Percentiles rank a stretch among this genome's conserved stretches.
Evolutionary conservation across 768 basidiomycete genomes (phyloP).

Genomic region (Xerocomellus chrysenteron): DNA sequence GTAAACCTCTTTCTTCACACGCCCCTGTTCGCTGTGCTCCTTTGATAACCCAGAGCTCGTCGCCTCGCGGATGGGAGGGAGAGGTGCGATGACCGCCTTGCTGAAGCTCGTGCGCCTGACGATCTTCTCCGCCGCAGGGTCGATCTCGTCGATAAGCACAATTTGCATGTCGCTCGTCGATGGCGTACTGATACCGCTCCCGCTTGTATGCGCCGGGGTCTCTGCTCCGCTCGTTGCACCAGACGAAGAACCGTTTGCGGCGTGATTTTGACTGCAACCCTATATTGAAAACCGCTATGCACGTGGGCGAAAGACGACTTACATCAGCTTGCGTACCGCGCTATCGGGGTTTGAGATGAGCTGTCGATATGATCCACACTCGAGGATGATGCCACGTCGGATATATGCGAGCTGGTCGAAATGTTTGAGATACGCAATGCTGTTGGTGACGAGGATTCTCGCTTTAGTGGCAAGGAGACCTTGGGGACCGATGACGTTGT

Average conservation of each 20-base stretch:
- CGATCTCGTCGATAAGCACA: slow-evolving; percentile 26
- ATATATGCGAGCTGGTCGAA: slow-evolving; percentile 76
- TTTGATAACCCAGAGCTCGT: slow-evolving; percentile 51
- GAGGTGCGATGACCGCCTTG: slow-evolving; percentile 50
- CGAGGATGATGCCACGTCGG: slow-evolving; percentile 79
- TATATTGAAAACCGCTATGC: neutral
- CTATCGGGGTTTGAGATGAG: slow-evolving; percentile 60
- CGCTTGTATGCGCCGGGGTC: slow-evolving; percentile 47
- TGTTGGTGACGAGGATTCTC: slow-evolving; percentile 83
- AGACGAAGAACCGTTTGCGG: slow-evolving; percentile 42
- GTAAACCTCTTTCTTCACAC: slow-evolving; percentile 78
- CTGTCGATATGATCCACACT: slow-evolving; percentile 63
- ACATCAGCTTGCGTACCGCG: slow-evolving; percentile 77
- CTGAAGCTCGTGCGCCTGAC: slow-evolving; percentile 55
- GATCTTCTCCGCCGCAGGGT: slow-evolving; percentile 54
- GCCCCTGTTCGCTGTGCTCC: slow-evolving; percentile 78
- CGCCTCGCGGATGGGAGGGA: slow-evolving; percentile 38
- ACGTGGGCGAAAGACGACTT: slow-evolving; percentile 24
- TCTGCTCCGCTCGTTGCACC: slow-evolving; percentile 39
- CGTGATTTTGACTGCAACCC: slow-evolving; percentile 44
- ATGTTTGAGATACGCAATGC: slow-evolving; percentile 75
- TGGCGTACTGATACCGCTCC: slow-evolving; percentile 22
- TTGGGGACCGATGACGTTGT: slow-evolving; percentile 82
- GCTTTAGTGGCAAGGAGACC: slow-evolving; percentile 84
- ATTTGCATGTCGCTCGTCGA: slow-evolving; percentile 11